Evolutionary conservation across 371 early-diverging fungal species (phyloP), one percentile per base, ranked within the genome.

Genomic region (Actinomortierella ambigua): DNA sequence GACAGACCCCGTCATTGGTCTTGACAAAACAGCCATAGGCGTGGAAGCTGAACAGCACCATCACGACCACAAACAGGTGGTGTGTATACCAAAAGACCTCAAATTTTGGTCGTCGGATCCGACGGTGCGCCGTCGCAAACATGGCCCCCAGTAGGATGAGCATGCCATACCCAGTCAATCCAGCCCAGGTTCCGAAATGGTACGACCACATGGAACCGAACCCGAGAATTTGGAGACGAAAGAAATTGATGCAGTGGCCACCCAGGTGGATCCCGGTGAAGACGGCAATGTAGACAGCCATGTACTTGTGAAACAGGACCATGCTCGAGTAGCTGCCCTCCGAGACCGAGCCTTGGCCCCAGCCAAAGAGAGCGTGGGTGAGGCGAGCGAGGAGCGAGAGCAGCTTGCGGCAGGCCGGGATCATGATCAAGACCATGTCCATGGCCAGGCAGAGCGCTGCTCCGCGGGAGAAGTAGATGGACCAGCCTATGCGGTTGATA

Each of bases 81-180:
- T 92, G 92, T 29, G 88, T 84, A 77, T 83, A 84, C 84, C 89
- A 92, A 66, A 92, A 92, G 54, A 85, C 69, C 64, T 92, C 92
- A 69, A 87, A 85, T 55, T 81, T 78, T 50, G 69, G 57, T 20
- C 81, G 64, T 27, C 88, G 73, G 47, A 90, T 77, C 23, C 73
- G 75, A 13, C 66, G 77, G 50, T 86, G 77, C 20, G 88, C 85
- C 24, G 86, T 75, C 43, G 79, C 77, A 59, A 80, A 84, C 79
- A 92, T 82, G 53, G 85, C 52, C 40, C 85, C 77, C 69, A 89
- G 79, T 49, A 87, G 39, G 47, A 87, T 61, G 24, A 88, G 63
- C 82, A 89, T 79, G 58, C 84, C 60, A 63, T 89, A 89, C 28
- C 92, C 92, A 7, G 92, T 92, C 39, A 75, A 49, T 18, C 89